These are phyloP conservation scores for Colletotrichum kahawae DNA, from an alignment of 2,329 filamentous ascomycete species.

Conservation along the genomic window DNA sequence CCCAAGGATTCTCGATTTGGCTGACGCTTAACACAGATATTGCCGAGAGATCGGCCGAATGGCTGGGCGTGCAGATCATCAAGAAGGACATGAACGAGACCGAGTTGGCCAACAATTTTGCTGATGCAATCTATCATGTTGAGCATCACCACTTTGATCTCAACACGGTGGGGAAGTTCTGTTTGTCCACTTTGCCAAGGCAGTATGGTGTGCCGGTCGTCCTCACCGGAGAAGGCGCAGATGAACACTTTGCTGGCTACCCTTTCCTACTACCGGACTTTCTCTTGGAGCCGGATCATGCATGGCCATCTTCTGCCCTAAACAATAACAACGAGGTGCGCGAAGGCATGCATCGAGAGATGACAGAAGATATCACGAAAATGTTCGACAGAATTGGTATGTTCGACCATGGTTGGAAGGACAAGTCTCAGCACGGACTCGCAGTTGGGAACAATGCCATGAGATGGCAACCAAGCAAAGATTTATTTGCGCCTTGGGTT, in stretches of 20 bases:
- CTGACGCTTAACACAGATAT: slow-evolving; percentile 23
- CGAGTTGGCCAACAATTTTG: slow-evolving; percentile 33
- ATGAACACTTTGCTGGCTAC: slow-evolving; percentile 62
- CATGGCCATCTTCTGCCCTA: slow-evolving; percentile 30
- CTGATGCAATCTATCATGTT: slow-evolving; percentile 32
- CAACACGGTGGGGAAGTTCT: slow-evolving; percentile 56
- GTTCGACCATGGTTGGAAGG: slow-evolving; percentile 5
- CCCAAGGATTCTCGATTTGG: neutral
- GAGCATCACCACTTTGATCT: slow-evolving; percentile 48
- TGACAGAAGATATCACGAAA: neutral
- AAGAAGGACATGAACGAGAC: slow-evolving; percentile 32
- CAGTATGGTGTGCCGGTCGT: slow-evolving; percentile 57
- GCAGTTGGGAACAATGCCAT: neutral
- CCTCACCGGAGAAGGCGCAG: slow-evolving; percentile 56
- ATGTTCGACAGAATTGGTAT: slow-evolving; percentile 13
- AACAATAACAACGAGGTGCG: neutral
- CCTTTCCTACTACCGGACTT: slow-evolving; percentile 48
- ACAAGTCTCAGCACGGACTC: neutral
- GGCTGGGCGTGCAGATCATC: slow-evolving; percentile 33
- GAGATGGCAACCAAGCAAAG: neutral
- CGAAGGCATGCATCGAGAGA: neutral
- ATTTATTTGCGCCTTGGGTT: slow-evolving; percentile 5
- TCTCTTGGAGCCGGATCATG: slow-evolving; percentile 51
- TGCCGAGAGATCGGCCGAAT: slow-evolving; percentile 36
- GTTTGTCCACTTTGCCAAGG: slow-evolving; percentile 48